Base-by-base conservation (phyloP, 768 basidiomycete genomes). In the Tephrocybe sp. region DNA sequence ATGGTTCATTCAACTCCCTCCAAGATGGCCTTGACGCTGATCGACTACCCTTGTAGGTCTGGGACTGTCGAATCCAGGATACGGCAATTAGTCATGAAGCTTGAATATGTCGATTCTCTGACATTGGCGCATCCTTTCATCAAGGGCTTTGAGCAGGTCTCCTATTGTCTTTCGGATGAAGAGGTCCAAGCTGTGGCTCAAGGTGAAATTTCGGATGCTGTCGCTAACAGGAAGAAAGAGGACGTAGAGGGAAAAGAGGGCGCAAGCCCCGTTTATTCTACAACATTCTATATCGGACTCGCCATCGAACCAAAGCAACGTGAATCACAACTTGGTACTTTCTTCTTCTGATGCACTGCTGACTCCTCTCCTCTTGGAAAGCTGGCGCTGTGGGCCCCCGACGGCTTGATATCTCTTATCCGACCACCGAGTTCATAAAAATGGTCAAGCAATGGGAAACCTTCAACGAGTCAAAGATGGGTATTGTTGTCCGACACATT, bases 61-160 rank as follows among this genome's bases (percentile, higher is more conserved):
- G 96, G 96, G 36, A 98, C 95, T n/a, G 97, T 99, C 24, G 96
- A 99, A 72, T 98, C 97, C 18, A 83, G 90, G 60, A 79, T 98
- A 73, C 86, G 97, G 36, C 94, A 94, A 67, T 79, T 99, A 24
- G 94, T 99, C 47, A 95, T 96, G 86, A 97, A 97, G 72, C 84
- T 99, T 45, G 96, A 98, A 75, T 91, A 87, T 59, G 92, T 94
- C 59, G 97, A 98, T 53, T 87, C 91, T 49, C 76, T 99, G 60
- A 83, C 84, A 48, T 75, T 94, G 51, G 95, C 94, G 39, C 97
- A 98, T 73, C 97, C 97, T 27, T 97, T 92, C 72, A 79, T 91
- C 70, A 94, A 91, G 67, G 92, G 93, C 42, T 94, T 97, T 64
- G 90, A 94, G 55, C 89, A 90, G 76, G 77, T 86, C 8, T 85